Evolutionary conservation across 306 rosid genomes (phyloP), one percentile per base, ranked within the genome.

Genomic region (Morella rubra): DNA sequence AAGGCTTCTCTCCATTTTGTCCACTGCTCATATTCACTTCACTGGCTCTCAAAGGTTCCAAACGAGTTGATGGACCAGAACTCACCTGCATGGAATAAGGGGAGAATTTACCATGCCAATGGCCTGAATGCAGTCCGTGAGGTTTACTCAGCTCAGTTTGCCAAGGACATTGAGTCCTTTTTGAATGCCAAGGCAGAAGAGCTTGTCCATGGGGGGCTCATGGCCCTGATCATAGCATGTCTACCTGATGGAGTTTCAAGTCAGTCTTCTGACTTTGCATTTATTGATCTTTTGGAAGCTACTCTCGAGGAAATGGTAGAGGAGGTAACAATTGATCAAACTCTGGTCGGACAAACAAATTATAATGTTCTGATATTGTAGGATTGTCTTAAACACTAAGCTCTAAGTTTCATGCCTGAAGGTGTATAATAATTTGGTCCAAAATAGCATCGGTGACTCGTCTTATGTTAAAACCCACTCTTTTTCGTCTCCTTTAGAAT

Each of bases 201-300:
- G 55, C 66, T 76, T 16, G 73, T 15, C 16, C 1, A 15, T 0
- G 67, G 73, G 1, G 73, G 80, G n/a, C 14, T 76, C 16, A 51
- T 76, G 80, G 59, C 45, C 6, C 76, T 84, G 67, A 64, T 78
- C 45, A 19, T 84, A 11, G 59, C 79, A 56, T 13, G 60, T 3
- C 22, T 44, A n/a, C 54, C 52, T 14, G 82, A 84, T 9, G 54
- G 4, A 24, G 6, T 2, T 44, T 19, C 50, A 10, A 4, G 1
- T 3, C 0, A 69, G 8, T 1, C 1, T 5, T 13, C 13, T 8
- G 32, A 7, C 32, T 20, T 22, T 4, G 56, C 32, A 44, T 10
- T 20, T 1, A 10, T 5, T 20, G 42, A 27, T 24, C 27, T 70
- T 46, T 7, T 70, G 16, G 54, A 14, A 44, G 41, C 24, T 46